phyloP scores from a whole-genome alignment of 345 rosid species.

The Citrus cavaleriei region DNA sequence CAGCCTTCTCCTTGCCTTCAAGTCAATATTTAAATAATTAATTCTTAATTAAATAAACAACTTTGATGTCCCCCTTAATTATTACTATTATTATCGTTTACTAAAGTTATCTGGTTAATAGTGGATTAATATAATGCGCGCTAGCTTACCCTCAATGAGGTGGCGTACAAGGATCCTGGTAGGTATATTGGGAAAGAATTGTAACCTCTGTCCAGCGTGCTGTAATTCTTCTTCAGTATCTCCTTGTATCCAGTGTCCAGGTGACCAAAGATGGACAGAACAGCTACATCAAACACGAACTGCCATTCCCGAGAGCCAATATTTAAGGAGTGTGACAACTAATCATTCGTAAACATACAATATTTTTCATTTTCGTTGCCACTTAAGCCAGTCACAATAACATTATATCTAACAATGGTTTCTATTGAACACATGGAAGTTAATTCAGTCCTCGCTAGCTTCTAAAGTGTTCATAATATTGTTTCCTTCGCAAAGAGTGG shows the following conservation, averaged over 20 bases:
- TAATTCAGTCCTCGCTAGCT: too few relatives aligned
- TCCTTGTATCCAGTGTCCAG: slow-evolving; percentile 31
- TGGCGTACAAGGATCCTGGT: neutral
- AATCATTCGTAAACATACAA: neutral
- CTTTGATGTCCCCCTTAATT: neutral
- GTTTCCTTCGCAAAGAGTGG: too few relatives aligned
- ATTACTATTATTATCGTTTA: neutral
- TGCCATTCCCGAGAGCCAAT: slow-evolving; percentile 7
- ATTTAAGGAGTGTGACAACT: too few relatives aligned
- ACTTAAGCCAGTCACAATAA: too few relatives aligned
- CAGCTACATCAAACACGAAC: slow-evolving; percentile 41
- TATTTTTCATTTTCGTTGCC: too few relatives aligned
- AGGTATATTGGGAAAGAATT: slow-evolving; percentile 22
- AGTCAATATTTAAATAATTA: neutral
- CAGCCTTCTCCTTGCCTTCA: slow-evolving; percentile 36
- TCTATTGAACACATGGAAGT: too few relatives aligned
- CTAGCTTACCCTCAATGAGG: neutral
- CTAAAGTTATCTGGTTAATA: too few relatives aligned
- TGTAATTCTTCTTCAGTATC: slow-evolving; percentile 24
- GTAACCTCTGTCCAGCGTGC: slow-evolving; percentile 27
- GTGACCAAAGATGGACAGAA: slow-evolving; percentile 40
- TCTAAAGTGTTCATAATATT: too few relatives aligned
- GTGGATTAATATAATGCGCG: too few relatives aligned
- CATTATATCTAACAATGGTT: too few relatives aligned
- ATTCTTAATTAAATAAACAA: neutral